These are phyloP conservation scores for Nemania sp. DNA, from an alignment of 2,329 filamentous ascomycete genomes.

Conservation along the genomic window DNA sequence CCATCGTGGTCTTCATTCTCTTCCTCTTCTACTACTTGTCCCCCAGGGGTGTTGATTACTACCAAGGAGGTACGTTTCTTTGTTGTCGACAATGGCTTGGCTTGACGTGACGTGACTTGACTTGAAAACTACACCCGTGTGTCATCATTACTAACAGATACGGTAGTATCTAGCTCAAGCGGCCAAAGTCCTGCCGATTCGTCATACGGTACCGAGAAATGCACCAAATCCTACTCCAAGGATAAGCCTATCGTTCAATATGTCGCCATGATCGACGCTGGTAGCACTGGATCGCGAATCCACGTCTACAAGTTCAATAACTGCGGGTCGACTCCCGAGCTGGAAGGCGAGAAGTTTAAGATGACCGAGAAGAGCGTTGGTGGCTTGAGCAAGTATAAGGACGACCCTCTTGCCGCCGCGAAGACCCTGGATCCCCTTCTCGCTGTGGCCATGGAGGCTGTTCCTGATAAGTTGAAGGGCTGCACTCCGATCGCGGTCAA, in stretches of 20 bases:
- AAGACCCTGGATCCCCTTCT: slow-evolving; percentile 89
- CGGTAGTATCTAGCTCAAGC: slow-evolving; percentile 47
- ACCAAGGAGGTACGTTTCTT: slow-evolving; percentile 58
- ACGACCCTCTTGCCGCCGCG: slow-evolving; percentile 88
- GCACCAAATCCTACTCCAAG: slow-evolving; percentile 83
- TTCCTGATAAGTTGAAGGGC: slow-evolving; percentile 89
- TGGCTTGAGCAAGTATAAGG: slow-evolving; percentile 86
- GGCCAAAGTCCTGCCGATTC: slow-evolving; percentile 70
- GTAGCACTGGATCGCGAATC: slow-evolving; percentile 96
- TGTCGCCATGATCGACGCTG: slow-evolving; percentile 98
- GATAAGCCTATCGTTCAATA: slow-evolving; percentile 97
- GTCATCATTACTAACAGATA: slow-evolving; percentile 40
- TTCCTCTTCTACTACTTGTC: slow-evolving; percentile 74
- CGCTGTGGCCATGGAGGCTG: slow-evolving; percentile 83
- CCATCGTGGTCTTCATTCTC: slow-evolving; percentile 70
- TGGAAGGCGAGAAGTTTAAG: slow-evolving; percentile 92
- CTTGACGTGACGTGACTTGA: too few relatives aligned
- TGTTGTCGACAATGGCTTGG: neutral
- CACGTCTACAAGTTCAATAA: slow-evolving; percentile 99
- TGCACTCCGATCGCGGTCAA: slow-evolving; percentile 98
- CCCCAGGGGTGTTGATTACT: slow-evolving; percentile 67
- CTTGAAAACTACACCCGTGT: too few relatives aligned
- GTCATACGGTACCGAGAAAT: slow-evolving; percentile 77
- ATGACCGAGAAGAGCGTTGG: slow-evolving; percentile 90
- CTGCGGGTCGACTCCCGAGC: slow-evolving; percentile 92